Base-by-base conservation (phyloP, 768 basidiomycete genomes). In the Russula emetica region DNA sequence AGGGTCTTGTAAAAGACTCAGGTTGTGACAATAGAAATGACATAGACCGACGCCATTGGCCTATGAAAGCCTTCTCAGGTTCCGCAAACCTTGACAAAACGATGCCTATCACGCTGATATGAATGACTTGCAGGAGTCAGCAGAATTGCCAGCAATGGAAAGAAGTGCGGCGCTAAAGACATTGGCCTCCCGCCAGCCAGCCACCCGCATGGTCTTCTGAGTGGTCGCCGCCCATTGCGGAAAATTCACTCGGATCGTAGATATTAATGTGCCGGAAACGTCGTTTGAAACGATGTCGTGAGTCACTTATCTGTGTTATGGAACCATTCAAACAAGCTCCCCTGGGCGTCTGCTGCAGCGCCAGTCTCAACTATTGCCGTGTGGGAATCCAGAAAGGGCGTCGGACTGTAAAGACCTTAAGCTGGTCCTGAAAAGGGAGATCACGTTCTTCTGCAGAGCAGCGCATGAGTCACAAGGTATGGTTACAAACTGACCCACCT, bases 151-250 rank as follows among this genome's bases (percentile, higher is more conserved):
- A 49, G 32, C 58, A 49, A 28, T n/a, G 63, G 63, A 59, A 44
- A 49, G 63, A 63, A 59, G 50, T 54, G 57, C 51, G 62, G 62
- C 51, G 62, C 62, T 54, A 58, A 59, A 36, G 52, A 49, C n/a
- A 32, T 44, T 36, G 26, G 30, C 38, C 56, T 38, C 26, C 57
- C 44, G 36, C 51, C 44, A 36, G 24, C 20, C 6, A 38, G 51
- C 62, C 52, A 28, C 38, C 34, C 38, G 42, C n/a, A n/a, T 44
- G 56, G 51, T 18, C 42, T 26, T 45, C 50, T 58, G 18, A 9
- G 34, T 49, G 28, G 45, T 26, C n/a, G 24, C 38, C 34, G 7
- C 30, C 26, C 13, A 3, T 9, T 38, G 20, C 11, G 20, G 28
- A 40, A 49, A 34, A 53, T 34, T 13, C 5, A 18, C 32, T 44